Evolutionary conservation across 257 asterid species (phyloP).

Genomic region (Solanum virginianum): DNA sequence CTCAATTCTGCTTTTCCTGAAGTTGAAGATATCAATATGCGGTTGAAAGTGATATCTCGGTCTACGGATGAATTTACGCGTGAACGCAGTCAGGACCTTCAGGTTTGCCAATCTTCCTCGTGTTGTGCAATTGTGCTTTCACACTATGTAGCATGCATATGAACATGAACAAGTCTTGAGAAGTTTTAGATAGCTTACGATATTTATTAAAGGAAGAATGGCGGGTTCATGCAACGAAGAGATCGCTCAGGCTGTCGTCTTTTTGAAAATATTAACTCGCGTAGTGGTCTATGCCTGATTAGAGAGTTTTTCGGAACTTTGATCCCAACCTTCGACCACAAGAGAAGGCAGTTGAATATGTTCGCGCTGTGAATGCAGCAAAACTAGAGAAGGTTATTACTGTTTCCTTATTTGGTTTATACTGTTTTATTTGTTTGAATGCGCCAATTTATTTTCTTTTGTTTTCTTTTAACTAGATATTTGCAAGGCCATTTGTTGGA

Average conservation of each 20-base stretch:
- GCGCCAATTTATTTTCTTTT: not conserved
- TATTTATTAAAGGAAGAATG: too few species aligned
- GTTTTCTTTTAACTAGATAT: constrained; percentile 24
- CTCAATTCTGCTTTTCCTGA: not conserved
- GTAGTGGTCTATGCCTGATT: not conserved
- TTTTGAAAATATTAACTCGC: not conserved
- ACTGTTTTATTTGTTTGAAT: not conserved
- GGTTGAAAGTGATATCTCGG: constrained; percentile 76
- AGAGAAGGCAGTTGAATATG: constrained; percentile 85
- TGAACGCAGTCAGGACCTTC: constrained; percentile 95
- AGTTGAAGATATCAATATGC: constrained; percentile 27
- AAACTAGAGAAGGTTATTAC: constrained; percentile 67
- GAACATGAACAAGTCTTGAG: too few species aligned
- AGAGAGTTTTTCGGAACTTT: constrained; percentile 80
- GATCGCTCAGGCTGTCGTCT: too few species aligned
- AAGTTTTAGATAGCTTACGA: too few species aligned
- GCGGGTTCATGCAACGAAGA: too few species aligned
- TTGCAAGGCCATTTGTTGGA: constrained; percentile 84
- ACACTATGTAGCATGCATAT: not conserved
- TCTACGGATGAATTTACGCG: constrained; percentile 85
- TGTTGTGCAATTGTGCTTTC: not conserved
- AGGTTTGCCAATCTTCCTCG: constrained; percentile 24
- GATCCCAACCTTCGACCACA: constrained; percentile 78
- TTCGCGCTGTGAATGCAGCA: constrained; percentile 90
- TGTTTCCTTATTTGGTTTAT: not conserved